Evolutionary conservation across 75 land plant genomes (phyloP), one percentile per base, ranked within the genome.

Genomic region (Larix kaempferi): DNA sequence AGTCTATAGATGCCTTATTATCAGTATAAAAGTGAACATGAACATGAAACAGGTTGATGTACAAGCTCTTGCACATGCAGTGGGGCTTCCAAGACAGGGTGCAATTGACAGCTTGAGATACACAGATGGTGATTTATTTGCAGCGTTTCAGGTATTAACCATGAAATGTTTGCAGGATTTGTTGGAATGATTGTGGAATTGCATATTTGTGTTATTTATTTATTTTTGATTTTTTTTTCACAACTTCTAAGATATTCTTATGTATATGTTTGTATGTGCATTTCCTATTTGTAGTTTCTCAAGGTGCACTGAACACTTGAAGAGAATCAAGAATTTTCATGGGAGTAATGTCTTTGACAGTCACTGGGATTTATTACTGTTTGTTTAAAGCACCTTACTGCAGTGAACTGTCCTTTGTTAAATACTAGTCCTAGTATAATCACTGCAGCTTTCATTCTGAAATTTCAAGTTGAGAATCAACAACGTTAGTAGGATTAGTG

Each of bases 21-120:
- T 55, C 33, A 74, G 65, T 26, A 19, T 54, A 54, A 26, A 74
- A 44, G 44, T 39, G 57, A 12, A 5, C 33, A 22, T 39, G 57
- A 12, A 5, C 33, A 22, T 67, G 49, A 49, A 39, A 56, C 79
- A 98, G 99, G 90, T 89, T 78, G 99, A 95, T 71, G 90, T 98
- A 64, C 99, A 98, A 82, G 98, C 94, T 25, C 91, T 98, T 73
- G 98, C 96, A 57, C 96, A 95, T 80, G 98, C 99, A 81, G 98
- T 91, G 71, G 92, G 92, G 84, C 80, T 98, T 56, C 85, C 95
- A 17, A 89, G 99, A 82, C 99, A 98, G 75, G 93, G 90, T n/a
- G 98, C 99, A 59, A 80, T 98, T 59, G 92, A 95, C 77, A 98
- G 99, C 76, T 83, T 98, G 83, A 93, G 90, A 77, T 93, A 89